phyloP scores from a whole-genome alignment of 768 basidiomycete species.

The Infundibulicybe gibba region DNA sequence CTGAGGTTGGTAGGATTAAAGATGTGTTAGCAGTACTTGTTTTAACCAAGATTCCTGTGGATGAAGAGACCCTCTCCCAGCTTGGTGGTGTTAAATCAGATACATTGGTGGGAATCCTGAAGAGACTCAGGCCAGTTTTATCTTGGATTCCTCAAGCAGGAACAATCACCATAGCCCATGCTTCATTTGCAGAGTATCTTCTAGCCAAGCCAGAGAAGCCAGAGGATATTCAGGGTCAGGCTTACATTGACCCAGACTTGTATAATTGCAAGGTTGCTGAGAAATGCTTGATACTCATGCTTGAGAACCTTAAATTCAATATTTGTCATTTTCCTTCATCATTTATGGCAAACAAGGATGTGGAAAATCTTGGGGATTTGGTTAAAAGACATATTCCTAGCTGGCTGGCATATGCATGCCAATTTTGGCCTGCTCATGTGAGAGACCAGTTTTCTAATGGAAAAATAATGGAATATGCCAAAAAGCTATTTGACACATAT shows the following conservation, averaged over 20 bases:
- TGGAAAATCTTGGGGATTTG: slow-evolving; percentile 11
- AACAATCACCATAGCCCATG: not conserved
- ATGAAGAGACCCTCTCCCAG: no score
- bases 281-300: slow-evolving; percentile 25
- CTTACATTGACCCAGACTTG: no score
- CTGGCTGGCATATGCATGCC: slow-evolving; percentile 30
- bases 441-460: no score
- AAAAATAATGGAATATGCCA: not conserved
- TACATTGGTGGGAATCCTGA: no score
- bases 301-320: slow-evolving; percentile 29
- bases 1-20: no score
- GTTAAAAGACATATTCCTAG: slow-evolving; percentile 21
- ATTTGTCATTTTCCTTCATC: slow-evolving; percentile 34
- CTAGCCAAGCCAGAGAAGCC: slow-evolving; percentile 8
- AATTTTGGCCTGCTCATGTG: slow-evolving; percentile 29
- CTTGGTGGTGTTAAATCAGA: no score
- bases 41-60: no score
- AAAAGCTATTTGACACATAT: slow-evolving; percentile 1
- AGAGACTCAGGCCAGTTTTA: no score
- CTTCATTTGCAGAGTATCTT: not conserved
- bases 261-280: slow-evolving; percentile 13
- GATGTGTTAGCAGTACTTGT: no score
- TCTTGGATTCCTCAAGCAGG: no score
- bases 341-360: slow-evolving; percentile 20
- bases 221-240: not conserved